Evolutionary conservation across 768 basidiomycete species (phyloP), one percentile per base, ranked within the genome.

Genomic region (Trametes elegans): DNA sequence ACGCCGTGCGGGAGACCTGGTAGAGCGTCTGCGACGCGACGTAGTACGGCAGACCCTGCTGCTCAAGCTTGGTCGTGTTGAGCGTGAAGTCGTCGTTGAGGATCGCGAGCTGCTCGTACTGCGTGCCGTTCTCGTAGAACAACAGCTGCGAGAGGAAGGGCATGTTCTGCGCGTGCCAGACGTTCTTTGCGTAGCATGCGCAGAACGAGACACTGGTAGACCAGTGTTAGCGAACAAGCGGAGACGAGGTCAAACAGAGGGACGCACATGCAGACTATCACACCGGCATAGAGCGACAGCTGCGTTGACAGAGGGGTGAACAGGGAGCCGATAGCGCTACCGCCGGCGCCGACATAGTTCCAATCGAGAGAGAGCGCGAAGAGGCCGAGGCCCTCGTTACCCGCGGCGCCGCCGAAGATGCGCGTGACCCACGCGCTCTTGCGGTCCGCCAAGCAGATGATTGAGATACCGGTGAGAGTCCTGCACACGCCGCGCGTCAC

Each of bases 391-490:
- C 83, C 83, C 61, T 84, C 82, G 53, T 85, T 84, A 32, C 82
- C 82, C 28, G 80, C 77, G 34, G 76, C 80, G 35, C 84, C 84
- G 47, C 84, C 84, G 61, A 85, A 84, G 27, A 84, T 70, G 24
- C 78, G 73, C 0, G 81, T 78, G 54, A 84, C 72, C 66, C 74
- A 73, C 0, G 79, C 61, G 47, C 73, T 79, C 16, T 82, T 67
- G 38, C 74, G 75, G 42, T 76, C 73, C 1, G 75, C 80, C 23
- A 83, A 71, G 60, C 82, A 83, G 68, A 82, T 78, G 28, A 86
- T 72, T 14, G 79, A 81, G 50, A 85, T 72, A n/a, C 83, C 83
- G 1, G 82, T 84, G 34, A 85, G 72, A 3, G 79, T 78, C 23
- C 66, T 67, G 53, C 39, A 53, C 29, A 57, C 19, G 27, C n/a